Conservation (phyloP, 1,139 yeast genomes). For the Sugiyamaella xylanicola region DNA sequence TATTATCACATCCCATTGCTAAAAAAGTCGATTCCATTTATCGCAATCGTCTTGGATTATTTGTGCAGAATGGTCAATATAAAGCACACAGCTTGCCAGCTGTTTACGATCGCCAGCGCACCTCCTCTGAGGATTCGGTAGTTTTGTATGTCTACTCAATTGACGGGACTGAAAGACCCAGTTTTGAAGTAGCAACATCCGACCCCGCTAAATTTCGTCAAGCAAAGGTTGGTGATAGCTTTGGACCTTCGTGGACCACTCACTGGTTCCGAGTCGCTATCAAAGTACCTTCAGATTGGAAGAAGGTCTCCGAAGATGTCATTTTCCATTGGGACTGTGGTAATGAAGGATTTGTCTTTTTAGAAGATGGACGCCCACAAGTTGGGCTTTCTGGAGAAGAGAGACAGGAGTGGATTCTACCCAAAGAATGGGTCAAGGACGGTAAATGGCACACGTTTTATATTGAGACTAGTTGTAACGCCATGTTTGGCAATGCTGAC, state of each 20-base stretch:
- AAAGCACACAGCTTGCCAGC: constrained; percentile 70
- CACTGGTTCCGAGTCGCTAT: constrained; percentile 83
- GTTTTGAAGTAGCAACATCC: constrained; percentile 70
- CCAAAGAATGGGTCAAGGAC: constrained; percentile 53
- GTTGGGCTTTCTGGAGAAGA: constrained; percentile 89
- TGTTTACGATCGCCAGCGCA: constrained; percentile 65
- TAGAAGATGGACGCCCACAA: constrained; percentile 63
- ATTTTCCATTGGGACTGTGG: constrained; percentile 84
- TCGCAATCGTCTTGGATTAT: constrained; percentile 76
- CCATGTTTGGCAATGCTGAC: constrained; percentile 79
- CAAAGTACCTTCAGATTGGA: constrained; percentile 55
- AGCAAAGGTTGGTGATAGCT: constrained; percentile 67
- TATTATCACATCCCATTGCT: constrained; percentile 57
- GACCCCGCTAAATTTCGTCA: constrained; percentile 59
- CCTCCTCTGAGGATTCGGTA: constrained; percentile 46
- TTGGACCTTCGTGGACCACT: constrained; percentile 97
- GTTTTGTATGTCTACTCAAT: constrained; percentile 61
- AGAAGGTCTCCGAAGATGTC: constrained; percentile 45
- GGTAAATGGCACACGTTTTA: constrained; percentile 58
- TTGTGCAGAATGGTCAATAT: constrained; percentile 72
- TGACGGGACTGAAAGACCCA: constrained; percentile 63
- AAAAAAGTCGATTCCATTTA: constrained; percentile 84
- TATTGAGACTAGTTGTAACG: constrained; percentile 89
- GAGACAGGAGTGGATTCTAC: constrained; percentile 76
- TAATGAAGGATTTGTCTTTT: constrained; percentile 82